Percentiles rank a stretch among this genome's conserved stretches.
These are phyloP conservation scores for Rossbeevera mucosa DNA, from an alignment of 768 basidiomycete genomes.

Conservation along the genomic window DNA sequence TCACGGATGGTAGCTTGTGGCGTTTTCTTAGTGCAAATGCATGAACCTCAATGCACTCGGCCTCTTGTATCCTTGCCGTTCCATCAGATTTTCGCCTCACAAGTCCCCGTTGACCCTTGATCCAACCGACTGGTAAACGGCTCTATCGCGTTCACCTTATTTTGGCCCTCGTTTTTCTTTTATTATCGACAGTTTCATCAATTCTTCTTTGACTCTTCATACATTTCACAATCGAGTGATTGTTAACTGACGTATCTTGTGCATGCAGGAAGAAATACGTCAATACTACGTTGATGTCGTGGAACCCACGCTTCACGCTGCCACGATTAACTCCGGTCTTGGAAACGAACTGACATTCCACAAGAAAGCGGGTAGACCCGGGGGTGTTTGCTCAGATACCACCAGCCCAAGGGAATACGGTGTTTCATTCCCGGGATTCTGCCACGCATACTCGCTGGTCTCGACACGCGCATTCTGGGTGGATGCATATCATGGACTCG, in stretches of 20 bases:
- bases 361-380: neutral
- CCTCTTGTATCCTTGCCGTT: slow-evolving; percentile 3
- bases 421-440: slow-evolving; percentile 29
- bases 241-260: slow-evolving; percentile 17
- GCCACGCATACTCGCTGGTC: slow-evolving; percentile 53
- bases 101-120: slow-evolving; percentile 16
- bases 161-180: slow-evolving; percentile 7
- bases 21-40: slow-evolving; percentile 4
- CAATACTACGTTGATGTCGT: slow-evolving; percentile 29
- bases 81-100: slow-evolving; percentile 8
- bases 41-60: slow-evolving; percentile 1
- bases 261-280: slow-evolving; percentile 32
- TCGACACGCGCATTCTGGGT: slow-evolving; percentile 81
- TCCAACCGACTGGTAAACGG: slow-evolving; percentile 3
- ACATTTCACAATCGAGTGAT: slow-evolving; percentile 5
- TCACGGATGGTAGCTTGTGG: slow-evolving; percentile 6
- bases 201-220: slow-evolving; percentile 8
- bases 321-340: slow-evolving; percentile 5
- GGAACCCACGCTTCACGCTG: slow-evolving; percentile 28
- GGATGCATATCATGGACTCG: slow-evolving; percentile 73
- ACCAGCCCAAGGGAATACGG: slow-evolving; percentile 1
- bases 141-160: slow-evolving; percentile 8
- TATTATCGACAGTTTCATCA: slow-evolving; percentile 2
- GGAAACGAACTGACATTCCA: neutral
- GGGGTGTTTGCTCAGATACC: neutral